Evolutionary conservation across 805 yeast genomes (phyloP), one percentile per base, ranked within the genome.

Genomic region (Zygosaccharomyces pseudorouxii): DNA sequence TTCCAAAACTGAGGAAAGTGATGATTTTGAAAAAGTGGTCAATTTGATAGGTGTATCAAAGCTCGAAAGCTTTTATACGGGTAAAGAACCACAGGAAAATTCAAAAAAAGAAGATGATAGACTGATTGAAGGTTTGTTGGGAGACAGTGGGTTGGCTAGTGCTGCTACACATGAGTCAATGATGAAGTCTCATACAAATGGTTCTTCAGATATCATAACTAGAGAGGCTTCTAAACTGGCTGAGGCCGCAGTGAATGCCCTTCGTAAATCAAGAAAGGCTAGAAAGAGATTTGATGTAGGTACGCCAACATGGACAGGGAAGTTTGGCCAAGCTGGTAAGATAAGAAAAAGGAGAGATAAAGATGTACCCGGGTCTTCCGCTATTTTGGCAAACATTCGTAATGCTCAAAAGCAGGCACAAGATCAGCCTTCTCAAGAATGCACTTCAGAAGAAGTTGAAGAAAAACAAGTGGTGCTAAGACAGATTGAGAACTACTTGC

Each of bases 301-400:
- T 4, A 82, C 85, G 0, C 98, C 97, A 0, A 92, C 99, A 0
- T 93, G 97, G 95, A 92, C 99, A 0, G 99, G 99, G 0, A 79
- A 79, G 55, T 88, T 84, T 72, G 99, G 99, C 0, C 65, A 70
- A 16, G 96, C 96, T 0, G 97, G 96, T 1, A 77, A 73, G 55
- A 66, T 72, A 27, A 70, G 69, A 0, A 69, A 53, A 42, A 51
- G 47, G 38, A 25, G 27, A n/a, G 31, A 20, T 28, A 46, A 43
- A 29, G 45, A 42, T 9, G n/a, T 38, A 8, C 45, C 42, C 27
- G 62, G 64, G 1, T 64, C 68, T 2, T 36, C 58, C 1, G 52
- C 56, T 11, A 58, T 64, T 28, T 49, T 60, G 31, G 59, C 57
- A 7, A 67, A 62, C 49, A 51, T 53, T 25, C 49, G 54, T 38